phyloP scores from a whole-genome alignment of 257 asterid species.

The Echium plantagineum region DNA sequence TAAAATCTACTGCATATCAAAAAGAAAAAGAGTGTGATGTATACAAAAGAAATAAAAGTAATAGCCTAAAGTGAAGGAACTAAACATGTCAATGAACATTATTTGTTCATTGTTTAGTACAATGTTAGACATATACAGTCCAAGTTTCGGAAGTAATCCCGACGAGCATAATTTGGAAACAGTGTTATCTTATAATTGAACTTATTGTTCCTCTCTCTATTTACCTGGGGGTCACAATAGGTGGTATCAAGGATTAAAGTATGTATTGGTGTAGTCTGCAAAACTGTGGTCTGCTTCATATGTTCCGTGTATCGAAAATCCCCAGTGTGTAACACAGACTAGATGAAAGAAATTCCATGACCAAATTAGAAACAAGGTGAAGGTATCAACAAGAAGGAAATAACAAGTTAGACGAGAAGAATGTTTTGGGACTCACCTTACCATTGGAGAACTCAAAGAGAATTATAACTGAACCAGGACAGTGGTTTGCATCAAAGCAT shows the following conservation, averaged over 20 bases:
- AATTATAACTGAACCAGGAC: slow-evolving; percentile 87
- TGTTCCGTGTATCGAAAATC: slow-evolving; percentile 80
- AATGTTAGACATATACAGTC: not conserved
- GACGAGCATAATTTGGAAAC: not conserved
- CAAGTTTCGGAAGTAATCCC: not conserved
- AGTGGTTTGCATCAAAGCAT: slow-evolving; percentile 93
- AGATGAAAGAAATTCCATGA: slow-evolving; percentile 14
- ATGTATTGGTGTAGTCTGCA: slow-evolving; percentile 51
- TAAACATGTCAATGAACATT: too few species aligned
- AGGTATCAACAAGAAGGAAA: slow-evolving; percentile 1
- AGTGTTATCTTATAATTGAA: too few species aligned
- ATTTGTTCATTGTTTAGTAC: not conserved
- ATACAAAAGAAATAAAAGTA: too few species aligned
- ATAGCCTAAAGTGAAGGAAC: not conserved
- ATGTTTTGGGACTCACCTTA: slow-evolving; percentile 46
- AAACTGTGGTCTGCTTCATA: slow-evolving; percentile 36
- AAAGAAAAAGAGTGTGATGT: not conserved
- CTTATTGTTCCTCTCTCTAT: not conserved
- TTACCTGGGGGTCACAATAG: slow-evolving; percentile 82
- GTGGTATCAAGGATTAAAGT: slow-evolving; percentile 94
- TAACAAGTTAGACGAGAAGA: slow-evolving; percentile 7
- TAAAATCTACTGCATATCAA: not conserved
- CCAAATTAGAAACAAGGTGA: slow-evolving; percentile 8
- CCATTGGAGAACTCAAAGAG: slow-evolving; percentile 80
- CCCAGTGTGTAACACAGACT: slow-evolving; percentile 93